phyloP scores from a whole-genome alignment of 768 basidiomycete species.

The Trametes meyenii region DNA sequence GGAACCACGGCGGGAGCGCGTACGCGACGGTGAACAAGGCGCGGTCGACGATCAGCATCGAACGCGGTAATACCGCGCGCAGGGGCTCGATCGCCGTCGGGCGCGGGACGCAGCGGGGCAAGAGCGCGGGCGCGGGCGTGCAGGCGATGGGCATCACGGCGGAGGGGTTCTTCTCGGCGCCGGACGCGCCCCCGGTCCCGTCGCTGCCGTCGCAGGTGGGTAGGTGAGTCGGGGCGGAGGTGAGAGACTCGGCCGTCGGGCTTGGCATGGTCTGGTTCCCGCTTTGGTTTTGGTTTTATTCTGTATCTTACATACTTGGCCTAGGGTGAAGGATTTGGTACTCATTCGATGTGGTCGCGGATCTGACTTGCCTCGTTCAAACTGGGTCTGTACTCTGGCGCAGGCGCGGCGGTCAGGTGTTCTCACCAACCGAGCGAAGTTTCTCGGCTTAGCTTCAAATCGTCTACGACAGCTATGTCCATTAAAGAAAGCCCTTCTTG shows the following conservation, averaged over 20 bases:
- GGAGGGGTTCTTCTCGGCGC: slow-evolving; percentile 74
- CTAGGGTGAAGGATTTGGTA: too few relatives aligned
- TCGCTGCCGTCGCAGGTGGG: slow-evolving; percentile 26
- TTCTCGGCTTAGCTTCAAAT: too few relatives aligned
- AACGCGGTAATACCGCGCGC: slow-evolving; percentile 42
- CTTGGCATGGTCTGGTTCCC: not conserved
- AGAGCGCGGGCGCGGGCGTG: slow-evolving; percentile 71
- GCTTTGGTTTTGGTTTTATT: not conserved
- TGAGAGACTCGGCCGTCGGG: not conserved
- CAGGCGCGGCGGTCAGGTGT: too few relatives aligned
- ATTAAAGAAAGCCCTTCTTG: too few relatives aligned
- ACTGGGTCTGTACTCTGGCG: too few relatives aligned
- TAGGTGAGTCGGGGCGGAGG: not conserved
- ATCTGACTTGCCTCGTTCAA: too few relatives aligned
- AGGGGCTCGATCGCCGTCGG: slow-evolving; percentile 70
- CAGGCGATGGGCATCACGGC: slow-evolving; percentile 78
- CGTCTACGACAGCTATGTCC: too few relatives aligned
- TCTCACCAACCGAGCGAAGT: too few relatives aligned
- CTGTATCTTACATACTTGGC: too few relatives aligned
- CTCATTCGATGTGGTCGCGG: too few relatives aligned
- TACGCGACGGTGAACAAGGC: slow-evolving; percentile 45
- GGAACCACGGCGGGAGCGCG: slow-evolving; percentile 31
- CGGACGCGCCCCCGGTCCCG: slow-evolving; percentile 39
- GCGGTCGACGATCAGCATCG: slow-evolving; percentile 68
- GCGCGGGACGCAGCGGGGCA: slow-evolving; percentile 57